Evolutionary conservation across 208 protist species (phyloP), one percentile per base, ranked within the genome.

Genomic region (Leishmania braziliensis): DNA sequence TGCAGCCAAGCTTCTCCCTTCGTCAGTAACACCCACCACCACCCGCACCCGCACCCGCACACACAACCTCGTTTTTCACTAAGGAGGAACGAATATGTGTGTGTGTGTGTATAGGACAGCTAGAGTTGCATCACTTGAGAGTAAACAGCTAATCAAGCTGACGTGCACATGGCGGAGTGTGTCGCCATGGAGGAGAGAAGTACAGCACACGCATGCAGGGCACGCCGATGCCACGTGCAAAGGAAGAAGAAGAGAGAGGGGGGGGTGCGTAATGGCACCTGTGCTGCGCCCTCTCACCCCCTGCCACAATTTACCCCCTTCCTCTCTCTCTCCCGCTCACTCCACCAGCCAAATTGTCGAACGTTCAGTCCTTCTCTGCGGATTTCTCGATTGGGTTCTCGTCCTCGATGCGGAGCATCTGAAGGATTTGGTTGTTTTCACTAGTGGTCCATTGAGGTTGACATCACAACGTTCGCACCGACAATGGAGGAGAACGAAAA

Each of bases 331-430:
- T 12, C 70, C 23, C 46, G 46, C 20, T 5, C 4, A 2, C 12
- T 5, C 48, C 48, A 39, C 70, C 48, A 36, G 46, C 10, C 20
- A 26, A 56, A 16, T 74, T 48, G 3, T 54, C 70, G 48, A 74
- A 23, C 50, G 78, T 56, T 81, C 78, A 81, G 78, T 69, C 78
- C 70, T 81, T 81, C 78, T 81, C 78, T 81, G 78, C 78, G 78
- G 69, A 68, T 81, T 81, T 71, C 51, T 51, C 36, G 62, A 65
- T 74, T 81, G 53, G 10, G 26, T 23, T 74, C 48, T 81, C 78
- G 14, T 81, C 78, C 78, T 72, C 29, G 62, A 51, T 18, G 60
- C 12, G 43, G 43, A 8, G 56, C 78, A 81, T 58, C 62, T 48
- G 12, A 75, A 62, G 71, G 50, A 62, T 43, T 43, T 73, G 3